Conservation (phyloP, 768 basidiomycete genomes). For the Pleurotus tuber-regium region DNA sequence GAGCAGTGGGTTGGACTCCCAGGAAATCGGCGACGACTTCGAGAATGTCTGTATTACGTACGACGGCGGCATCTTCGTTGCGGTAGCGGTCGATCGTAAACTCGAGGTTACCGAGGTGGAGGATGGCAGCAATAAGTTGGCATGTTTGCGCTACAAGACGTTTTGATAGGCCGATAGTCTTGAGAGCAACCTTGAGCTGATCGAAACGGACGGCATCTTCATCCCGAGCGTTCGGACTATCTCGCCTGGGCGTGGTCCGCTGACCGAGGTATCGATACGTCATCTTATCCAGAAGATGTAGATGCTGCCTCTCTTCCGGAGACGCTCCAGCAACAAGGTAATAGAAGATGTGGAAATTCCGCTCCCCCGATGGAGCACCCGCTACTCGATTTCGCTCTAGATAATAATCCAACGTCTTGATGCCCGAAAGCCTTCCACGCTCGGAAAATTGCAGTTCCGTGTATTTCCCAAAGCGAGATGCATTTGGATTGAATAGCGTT, state of each 20-base stretch:
- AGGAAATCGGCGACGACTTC: conserved; percentile 87
- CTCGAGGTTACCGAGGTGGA: conserved; percentile 95
- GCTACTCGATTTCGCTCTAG: conserved; percentile 91
- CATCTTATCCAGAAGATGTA: conserved; percentile 78
- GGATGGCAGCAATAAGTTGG: conserved; percentile 91
- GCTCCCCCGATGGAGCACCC: conserved; percentile 83
- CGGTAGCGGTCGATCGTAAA: conserved; percentile 80
- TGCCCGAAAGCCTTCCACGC: conserved; percentile 80
- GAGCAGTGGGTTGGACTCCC: conserved; percentile 67
- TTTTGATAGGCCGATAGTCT: conserved; percentile 91
- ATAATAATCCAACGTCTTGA: conserved; percentile 97
- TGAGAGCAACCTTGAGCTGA: conserved; percentile 92
- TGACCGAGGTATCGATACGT: conserved; percentile 87
- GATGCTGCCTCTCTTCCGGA: conserved; percentile 82
- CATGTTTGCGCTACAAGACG: conserved; percentile 94
- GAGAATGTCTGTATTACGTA: conserved; percentile 82
- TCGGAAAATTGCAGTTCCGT: conserved; percentile 97
- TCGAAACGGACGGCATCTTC: conserved; percentile 90
- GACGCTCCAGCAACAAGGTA: conserved; percentile 92
- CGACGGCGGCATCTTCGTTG: conserved; percentile 92
- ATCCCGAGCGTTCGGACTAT: conserved; percentile 47
- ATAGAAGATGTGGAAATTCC: conserved; percentile 98
- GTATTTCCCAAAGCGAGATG: conserved; percentile 96
- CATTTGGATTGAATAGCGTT: conserved; percentile 90
- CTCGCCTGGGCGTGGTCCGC: conserved; percentile 43